A percentile compares a stretch with the other conserved stretches of the same genome.
Evolutionary conservation across 345 rosid species (phyloP).

Genomic region (Hevea brasiliensis): DNA sequence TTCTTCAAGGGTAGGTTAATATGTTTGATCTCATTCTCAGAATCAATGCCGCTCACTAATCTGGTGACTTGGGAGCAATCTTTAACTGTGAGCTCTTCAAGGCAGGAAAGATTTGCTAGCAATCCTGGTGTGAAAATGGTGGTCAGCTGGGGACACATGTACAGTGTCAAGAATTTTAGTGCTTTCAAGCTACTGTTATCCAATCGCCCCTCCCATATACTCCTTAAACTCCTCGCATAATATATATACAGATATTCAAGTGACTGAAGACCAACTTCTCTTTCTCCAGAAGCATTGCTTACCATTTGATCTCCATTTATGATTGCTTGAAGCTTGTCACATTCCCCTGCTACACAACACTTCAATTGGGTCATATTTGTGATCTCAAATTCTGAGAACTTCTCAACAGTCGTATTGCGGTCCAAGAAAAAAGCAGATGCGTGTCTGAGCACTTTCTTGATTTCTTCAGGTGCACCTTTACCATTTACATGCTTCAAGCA

Average conservation of each 20-base stretch:
- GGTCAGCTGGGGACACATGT: background rate
- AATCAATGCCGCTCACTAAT: background rate
- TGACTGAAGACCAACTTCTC: conserved; percentile 1
- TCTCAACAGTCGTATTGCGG: conserved; percentile 11
- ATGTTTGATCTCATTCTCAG: too few relatives aligned
- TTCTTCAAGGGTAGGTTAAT: too few relatives aligned
- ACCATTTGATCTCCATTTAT: conserved; percentile 21
- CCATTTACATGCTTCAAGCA: conserved; percentile 32
- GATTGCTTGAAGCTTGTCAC: conserved; percentile 21
- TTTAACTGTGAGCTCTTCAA: conserved; percentile 20
- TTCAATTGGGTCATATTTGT: conserved; percentile 22
- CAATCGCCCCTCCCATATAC: background rate
- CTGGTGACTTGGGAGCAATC: conserved; percentile 16
- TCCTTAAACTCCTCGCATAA: conserved; percentile 15
- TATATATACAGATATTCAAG: conserved; percentile 24
- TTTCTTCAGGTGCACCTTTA: background rate
- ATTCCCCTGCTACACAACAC: conserved; percentile 32
- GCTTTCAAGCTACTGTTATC: background rate
- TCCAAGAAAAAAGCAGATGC: conserved; percentile 33
- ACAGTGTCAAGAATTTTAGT: background rate
- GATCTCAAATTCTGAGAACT: conserved; percentile 24
- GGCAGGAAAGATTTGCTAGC: conserved; percentile 10
- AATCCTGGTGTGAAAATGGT: conserved; percentile 10
- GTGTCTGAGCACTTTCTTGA: conserved; percentile 6
- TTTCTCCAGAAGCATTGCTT: background rate